Percentiles rank a stretch among this genome's conserved stretches.
Evolutionary conservation across 257 asterid genomes (phyloP).

Genomic region (Ilex asprella): DNA sequence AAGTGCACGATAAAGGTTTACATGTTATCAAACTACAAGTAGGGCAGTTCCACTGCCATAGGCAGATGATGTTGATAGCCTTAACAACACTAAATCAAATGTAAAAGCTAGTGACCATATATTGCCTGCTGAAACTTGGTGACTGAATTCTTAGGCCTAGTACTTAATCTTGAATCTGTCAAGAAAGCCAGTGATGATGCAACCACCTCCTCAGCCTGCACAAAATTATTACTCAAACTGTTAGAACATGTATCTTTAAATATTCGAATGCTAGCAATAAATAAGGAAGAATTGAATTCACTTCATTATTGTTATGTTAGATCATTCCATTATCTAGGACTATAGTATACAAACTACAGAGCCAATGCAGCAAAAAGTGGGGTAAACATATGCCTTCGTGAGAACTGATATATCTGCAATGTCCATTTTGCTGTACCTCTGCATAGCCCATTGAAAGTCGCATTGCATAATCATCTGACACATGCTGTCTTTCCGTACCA

Average conservation of each 20-base stretch:
- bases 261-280: neutral
- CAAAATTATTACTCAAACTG: conserved; percentile 15
- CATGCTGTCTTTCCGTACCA: conserved; percentile 76
- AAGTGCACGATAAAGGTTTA: no score
- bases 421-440: conserved; percentile 30
- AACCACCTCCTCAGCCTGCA: conserved; percentile 77
- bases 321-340: neutral
- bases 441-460: conserved; percentile 60
- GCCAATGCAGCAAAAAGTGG: neutral
- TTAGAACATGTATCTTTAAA: conserved; percentile 6
- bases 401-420: neutral
- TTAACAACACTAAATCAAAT: neutral
- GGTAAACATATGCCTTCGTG: neutral
- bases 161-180: conserved; percentile 36
- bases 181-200: conserved; percentile 56
- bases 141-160: conserved; percentile 25
- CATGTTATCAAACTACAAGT: no score
- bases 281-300: neutral
- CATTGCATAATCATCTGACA: conserved; percentile 73
- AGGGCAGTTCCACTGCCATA: no score
- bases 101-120: conserved; percentile 6
- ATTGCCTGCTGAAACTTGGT: conserved; percentile 66
- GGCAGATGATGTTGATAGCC: no score
- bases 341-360: no score
- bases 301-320: neutral